Evolutionary conservation across 2,329 filamentous ascomycete genomes (phyloP).

Genomic region (Beauveria bassiana): DNA sequence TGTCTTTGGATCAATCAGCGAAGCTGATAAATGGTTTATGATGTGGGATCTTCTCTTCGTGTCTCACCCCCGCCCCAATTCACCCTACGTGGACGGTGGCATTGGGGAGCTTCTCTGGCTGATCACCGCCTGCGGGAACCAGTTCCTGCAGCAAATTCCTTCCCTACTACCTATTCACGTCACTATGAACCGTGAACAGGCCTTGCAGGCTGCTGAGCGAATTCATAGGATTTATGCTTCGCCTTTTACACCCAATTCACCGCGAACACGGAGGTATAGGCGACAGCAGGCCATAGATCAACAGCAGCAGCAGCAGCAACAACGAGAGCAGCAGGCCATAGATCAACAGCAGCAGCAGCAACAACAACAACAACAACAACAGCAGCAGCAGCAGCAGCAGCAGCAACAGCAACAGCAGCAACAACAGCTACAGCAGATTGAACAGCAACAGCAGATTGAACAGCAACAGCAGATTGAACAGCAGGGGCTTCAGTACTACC

Average conservation of each 20-base stretch:
- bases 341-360: not conserved
- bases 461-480: no score
- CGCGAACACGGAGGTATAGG: not conserved
- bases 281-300: not conserved
- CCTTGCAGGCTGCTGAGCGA: not conserved
- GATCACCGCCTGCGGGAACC: not conserved
- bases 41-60: constrained; percentile 9
- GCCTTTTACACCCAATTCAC: not conserved
- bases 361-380: fast-evolving
- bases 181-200: not conserved
- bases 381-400: not conserved
- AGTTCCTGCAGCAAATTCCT: not conserved
- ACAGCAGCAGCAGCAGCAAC: not conserved
- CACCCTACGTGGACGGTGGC: not conserved
- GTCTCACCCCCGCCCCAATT: not conserved
- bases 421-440: no score
- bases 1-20: not conserved
- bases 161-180: not conserved
- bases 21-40: not conserved
- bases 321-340: not conserved
- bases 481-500: no score
- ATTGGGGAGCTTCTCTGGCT: not conserved
- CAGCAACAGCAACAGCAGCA: fast-evolving
- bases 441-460: no score
- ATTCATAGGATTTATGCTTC: not conserved